Percentiles rank a stretch among this genome's conserved stretches.
Evolutionary conservation across 2,329 filamentous ascomycete genomes (phyloP).

Genomic region (Cercospora berteroae): DNA sequence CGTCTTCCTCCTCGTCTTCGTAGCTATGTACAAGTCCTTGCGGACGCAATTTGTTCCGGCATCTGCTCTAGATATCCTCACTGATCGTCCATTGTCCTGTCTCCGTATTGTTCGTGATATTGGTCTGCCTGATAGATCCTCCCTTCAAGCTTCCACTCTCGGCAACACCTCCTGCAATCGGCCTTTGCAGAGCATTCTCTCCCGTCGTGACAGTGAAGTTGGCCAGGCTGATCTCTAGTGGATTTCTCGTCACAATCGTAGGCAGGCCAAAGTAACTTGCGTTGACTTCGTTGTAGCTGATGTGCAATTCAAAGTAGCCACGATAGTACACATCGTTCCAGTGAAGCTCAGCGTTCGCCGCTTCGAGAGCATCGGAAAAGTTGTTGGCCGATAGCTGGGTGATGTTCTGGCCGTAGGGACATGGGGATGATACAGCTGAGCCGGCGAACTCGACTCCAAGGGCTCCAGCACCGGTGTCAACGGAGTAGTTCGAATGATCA

Average conservation of each 20-base stretch:
- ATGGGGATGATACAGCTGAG: slow-evolving; percentile 62
- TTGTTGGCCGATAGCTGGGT: slow-evolving; percentile 53
- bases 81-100: slow-evolving; percentile 30
- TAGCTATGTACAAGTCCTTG: background rate
- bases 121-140: slow-evolving; percentile 42
- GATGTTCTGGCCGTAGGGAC: slow-evolving; percentile 60
- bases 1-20: background rate
- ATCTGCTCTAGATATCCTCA: slow-evolving; percentile 19
- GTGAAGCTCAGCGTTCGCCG: slow-evolving; percentile 61
- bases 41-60: background rate
- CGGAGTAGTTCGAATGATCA: slow-evolving; percentile 41
- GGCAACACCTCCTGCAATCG: slow-evolving; percentile 50
- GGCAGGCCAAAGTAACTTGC: slow-evolving; percentile 66
- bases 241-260: slow-evolving; percentile 58
- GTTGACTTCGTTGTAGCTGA: slow-evolving; percentile 57
- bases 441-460: slow-evolving; percentile 58
- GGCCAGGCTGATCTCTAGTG: slow-evolving; percentile 64
- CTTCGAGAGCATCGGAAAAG: slow-evolving; percentile 46
- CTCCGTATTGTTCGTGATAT: slow-evolving; percentile 38
- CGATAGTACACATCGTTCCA: slow-evolving; percentile 74
- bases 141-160: slow-evolving; percentile 58
- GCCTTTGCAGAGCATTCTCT: slow-evolving; percentile 57
- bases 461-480: slow-evolving; percentile 40
- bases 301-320: slow-evolving; percentile 67
- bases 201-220: slow-evolving; percentile 67